These are phyloP conservation scores for Porodaedalea pini DNA, from an alignment of 1,284 basidiomycete species.

Conservation along the genomic window DNA sequence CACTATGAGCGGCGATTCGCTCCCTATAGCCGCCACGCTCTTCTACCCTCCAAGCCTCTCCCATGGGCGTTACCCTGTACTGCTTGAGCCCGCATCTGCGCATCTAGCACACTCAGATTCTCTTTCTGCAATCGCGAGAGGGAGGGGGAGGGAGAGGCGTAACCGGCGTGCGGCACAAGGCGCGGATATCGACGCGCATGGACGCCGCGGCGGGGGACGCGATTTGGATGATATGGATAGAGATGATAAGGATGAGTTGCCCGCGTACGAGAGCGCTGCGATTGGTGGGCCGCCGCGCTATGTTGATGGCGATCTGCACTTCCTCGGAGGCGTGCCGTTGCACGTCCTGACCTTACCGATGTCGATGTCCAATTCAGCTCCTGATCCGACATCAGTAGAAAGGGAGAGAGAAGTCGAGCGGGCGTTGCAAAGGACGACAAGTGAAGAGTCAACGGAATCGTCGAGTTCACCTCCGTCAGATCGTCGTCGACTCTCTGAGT, in stretches of 20 bases:
- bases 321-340: not conserved
- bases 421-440: not conserved
- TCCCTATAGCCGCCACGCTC: constrained; percentile 1
- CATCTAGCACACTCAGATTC: not conserved
- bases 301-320: not conserved
- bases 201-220: constrained; percentile 10
- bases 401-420: not conserved
- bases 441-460: not conserved
- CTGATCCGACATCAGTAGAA: not conserved
- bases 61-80: constrained; percentile 9
- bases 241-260: constrained; percentile 16
- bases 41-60: constrained; percentile 16
- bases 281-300: constrained; percentile 17
- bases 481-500: not conserved
- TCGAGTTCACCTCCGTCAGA: not conserved
- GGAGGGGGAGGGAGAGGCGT: not conserved
- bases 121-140: not conserved
- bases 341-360: not conserved
- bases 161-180: constrained; percentile 16
- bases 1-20: not conserved
- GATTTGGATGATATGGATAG: constrained; percentile 11
- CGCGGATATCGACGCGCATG: constrained; percentile 17
- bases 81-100: constrained; percentile 10
- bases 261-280: constrained; percentile 18
- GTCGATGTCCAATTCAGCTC: not conserved